Base-by-base conservation (phyloP, 352 stramenopile species). In the Globisporangium megalacanthum region DNA sequence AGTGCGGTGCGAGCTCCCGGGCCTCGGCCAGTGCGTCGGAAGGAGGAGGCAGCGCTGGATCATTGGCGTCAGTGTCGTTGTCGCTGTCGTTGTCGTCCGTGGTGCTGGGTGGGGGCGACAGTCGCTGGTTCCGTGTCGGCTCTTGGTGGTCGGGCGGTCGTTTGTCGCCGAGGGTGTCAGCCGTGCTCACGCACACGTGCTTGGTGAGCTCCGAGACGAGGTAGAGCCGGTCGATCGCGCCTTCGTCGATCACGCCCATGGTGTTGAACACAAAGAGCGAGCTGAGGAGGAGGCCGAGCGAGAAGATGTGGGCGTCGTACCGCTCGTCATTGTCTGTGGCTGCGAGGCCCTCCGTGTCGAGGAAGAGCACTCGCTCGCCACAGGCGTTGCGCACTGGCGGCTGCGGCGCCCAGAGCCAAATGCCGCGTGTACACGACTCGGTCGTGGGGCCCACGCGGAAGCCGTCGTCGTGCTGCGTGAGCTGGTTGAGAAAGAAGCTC, bases 221-320 rank as follows among this genome's bases (percentile, higher is more conserved):
- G 56, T 86, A 93, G 37, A 93, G 62, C 15, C 82, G 69, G 64
- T 95, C 85, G 52, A 95, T 92, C 15, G 85, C 84, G 25, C 73
- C 76, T 72, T 95, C 85, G 55, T 95, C 85, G 61, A 95, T 93
- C 56, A 95, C 85, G 33, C 85, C 85, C 77, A 95, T 92, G 2
- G 82, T 92, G 58, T 95, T 95, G 58, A 92, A 90, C 29, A 95
- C 81, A 49, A 95, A 93, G 0, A 92, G 68, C 52, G 79, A 91
- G 62, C 79, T 91, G 2, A 94, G 68, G 33, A 94, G 68, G 48
- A 94, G 46, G 14, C 81, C 85, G 11, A 94, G 60, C 31, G 83
- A 91, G 46, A 94, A 94, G 49, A 94, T 93, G 66, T 94, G 91
- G 63, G 85, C 83, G 62, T 94, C 85, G 62, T 93, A 95, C 58